A percentile compares a stretch with the other conserved stretches of the same genome.
phyloP scores from a whole-genome alignment of 805 yeast genomes.

The Saturnispora quitensis region DNA sequence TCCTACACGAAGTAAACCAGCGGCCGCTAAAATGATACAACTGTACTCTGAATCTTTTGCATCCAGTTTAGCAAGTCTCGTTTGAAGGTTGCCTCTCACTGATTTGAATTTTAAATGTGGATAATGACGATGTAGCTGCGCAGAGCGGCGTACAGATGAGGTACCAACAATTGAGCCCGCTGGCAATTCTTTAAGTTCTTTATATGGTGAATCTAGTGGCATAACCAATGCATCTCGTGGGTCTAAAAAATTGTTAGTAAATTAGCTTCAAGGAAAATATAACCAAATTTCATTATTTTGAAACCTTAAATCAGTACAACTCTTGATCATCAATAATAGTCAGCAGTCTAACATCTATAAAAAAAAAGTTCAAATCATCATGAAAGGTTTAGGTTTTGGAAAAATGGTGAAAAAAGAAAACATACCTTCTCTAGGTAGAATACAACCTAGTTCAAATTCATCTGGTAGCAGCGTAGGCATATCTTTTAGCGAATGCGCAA shows the following conservation, averaged over 20 bases:
- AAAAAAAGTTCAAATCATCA: conserved; percentile 25
- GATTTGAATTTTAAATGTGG: conserved; percentile 75
- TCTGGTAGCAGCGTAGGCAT: conserved; percentile 84
- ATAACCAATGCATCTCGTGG: conserved; percentile 89
- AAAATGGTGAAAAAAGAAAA: conserved; percentile 7
- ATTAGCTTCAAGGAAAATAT: too few species aligned
- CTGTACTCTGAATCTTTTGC: conserved; percentile 44
- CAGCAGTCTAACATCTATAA: conserved; percentile 33
- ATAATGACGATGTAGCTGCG: conserved; percentile 71
- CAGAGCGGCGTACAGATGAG: conserved; percentile 86
- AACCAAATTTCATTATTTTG: neutral
- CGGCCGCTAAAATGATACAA: conserved; percentile 85
- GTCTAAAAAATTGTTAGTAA: conserved; percentile 33
- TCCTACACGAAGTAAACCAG: conserved; percentile 74
- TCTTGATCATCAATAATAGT: conserved; percentile 24
- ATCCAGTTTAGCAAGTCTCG: conserved; percentile 77
- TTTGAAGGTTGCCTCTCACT: conserved; percentile 76
- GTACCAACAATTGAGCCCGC: conserved; percentile 86
- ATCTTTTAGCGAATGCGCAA: conserved; percentile 91
- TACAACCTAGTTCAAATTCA: conserved; percentile 82
- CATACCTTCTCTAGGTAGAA: conserved; percentile 61
- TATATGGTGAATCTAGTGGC: conserved; percentile 56
- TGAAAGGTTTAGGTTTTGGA: neutral
- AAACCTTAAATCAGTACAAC: conserved; percentile 14
- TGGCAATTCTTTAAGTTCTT: conserved; percentile 65